Percentiles rank a stretch among this genome's conserved stretches.
Evolutionary conservation across 352 stramenopile genomes (phyloP).

Genomic region (Phytopythium litorale): DNA sequence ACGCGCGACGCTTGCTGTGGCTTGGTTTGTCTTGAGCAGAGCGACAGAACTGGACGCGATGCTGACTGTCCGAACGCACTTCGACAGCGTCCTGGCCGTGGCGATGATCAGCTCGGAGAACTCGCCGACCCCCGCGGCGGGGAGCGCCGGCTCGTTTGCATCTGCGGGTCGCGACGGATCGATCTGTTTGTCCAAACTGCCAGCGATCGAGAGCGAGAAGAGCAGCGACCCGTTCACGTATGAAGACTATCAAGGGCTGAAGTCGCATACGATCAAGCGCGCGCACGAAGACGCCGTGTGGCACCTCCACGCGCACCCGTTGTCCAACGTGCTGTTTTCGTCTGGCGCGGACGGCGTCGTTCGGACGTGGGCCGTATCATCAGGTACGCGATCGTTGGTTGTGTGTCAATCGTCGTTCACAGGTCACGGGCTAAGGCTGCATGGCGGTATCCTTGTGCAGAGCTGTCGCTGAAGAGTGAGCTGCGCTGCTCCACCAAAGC

Average conservation of each 20-base stretch:
- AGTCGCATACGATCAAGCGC: slow-evolving; percentile 61
- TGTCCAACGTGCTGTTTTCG: slow-evolving; percentile 83
- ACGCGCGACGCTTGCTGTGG: neutral
- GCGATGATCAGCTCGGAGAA: slow-evolving; percentile 75
- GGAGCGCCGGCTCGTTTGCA: slow-evolving; percentile 57
- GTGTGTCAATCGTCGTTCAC: neutral
- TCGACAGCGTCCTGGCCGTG: slow-evolving; percentile 68
- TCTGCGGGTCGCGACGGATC: slow-evolving; percentile 73
- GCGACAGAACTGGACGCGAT: slow-evolving; percentile 75
- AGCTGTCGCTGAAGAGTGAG: slow-evolving; percentile 73
- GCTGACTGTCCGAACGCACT: slow-evolving; percentile 69
- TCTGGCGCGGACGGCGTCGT: slow-evolving; percentile 76
- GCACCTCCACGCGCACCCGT: slow-evolving; percentile 75
- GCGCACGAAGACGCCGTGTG: slow-evolving; percentile 83
- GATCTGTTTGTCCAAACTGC: slow-evolving; percentile 66
- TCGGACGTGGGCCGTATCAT: slow-evolving; percentile 69
- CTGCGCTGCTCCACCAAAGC: slow-evolving; percentile 53
- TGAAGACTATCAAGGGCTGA: slow-evolving; percentile 70
- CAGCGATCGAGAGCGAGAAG: slow-evolving; percentile 52
- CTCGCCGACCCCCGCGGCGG: slow-evolving; percentile 45
- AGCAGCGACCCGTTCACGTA: slow-evolving; percentile 57
- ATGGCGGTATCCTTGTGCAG: slow-evolving; percentile 17
- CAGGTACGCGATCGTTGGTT: slow-evolving; percentile 35
- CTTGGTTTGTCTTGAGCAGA: slow-evolving; percentile 14
- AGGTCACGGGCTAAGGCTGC: neutral